Percentiles rank a stretch among this genome's conserved stretches.
These are phyloP conservation scores for Vinca major DNA, from an alignment of 305 asterid genomes.

Conservation along the genomic window DNA sequence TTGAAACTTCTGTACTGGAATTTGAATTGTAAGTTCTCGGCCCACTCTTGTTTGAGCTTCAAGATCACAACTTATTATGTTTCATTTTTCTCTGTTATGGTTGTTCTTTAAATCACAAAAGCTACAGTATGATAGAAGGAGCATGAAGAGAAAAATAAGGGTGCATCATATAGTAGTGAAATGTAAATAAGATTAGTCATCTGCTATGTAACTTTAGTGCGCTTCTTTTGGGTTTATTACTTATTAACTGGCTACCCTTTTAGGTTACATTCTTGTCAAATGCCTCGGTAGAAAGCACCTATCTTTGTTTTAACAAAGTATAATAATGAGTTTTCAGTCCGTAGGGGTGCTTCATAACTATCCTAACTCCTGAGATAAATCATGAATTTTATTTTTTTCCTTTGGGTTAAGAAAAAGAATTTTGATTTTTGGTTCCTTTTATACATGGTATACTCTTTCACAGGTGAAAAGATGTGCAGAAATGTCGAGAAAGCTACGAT, in stretches of 20 bases:
- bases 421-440: no score
- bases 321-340: neutral
- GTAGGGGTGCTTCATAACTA: neutral
- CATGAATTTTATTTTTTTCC: neutral
- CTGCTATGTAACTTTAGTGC: neutral
- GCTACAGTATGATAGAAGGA: neutral
- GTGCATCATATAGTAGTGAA: neutral
- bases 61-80: neutral
- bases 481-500: conserved; percentile 83
- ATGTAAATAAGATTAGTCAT: neutral
- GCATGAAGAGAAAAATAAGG: neutral
- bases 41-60: neutral
- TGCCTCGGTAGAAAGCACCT: neutral
- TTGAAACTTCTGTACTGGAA: neutral
- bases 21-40: neutral
- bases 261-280: neutral
- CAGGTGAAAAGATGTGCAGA: conserved; percentile 96
- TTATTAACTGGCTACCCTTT: neutral
- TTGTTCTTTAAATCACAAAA: conserved; percentile 3
- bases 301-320: neutral
- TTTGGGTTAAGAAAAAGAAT: no score
- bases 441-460: neutral
- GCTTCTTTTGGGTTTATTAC: neutral
- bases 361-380: neutral
- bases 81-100: neutral